Base-by-base conservation (phyloP, 192 early-diverging fungal genomes). In the Chytriomyces sp. region DNA sequence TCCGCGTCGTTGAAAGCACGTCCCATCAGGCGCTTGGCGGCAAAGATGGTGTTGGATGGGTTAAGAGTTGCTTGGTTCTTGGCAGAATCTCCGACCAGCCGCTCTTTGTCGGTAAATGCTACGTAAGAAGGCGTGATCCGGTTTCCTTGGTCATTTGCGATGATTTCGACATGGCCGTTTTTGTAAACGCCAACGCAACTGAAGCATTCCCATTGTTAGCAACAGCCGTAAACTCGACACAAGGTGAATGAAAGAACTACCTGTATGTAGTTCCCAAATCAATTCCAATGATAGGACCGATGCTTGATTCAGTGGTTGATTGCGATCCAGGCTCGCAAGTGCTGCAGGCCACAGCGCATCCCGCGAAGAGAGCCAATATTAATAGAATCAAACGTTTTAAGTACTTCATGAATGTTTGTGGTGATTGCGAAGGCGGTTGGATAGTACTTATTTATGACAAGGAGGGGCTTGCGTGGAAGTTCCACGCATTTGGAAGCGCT, bases 121-220 rank as follows among this genome's bases (percentile, higher is more conserved):
- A 96, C 94, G 80, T 93, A 96, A 60, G 94, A 96, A 22, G 94
- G 93, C 39, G 93, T 96, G 75, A 95, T 95, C 82, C 94, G 93
- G 86, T 92, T 83, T 75, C 94, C 94, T 79, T 95, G 56, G 78
- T 97, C 95, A 89, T 97, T 95, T 64, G 95, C 93, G 76, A 97
- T 94, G 81, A 98, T 96, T 82, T 98, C 96, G 66, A 98, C 95
- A 68, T 89, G 88, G 62, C 91, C 94, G 81, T 96, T 91, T 85
- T 93, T 89, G 85, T 86, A 93, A 57, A 98, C 91, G 76, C 91
- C 94, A 30, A 96, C 94, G 82, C 96, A 96, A 65, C 91, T 93
- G 86, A n/a, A n/a, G n/a, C n/a, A n/a, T n/a, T n/a, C n/a, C n/a
- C n/a, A n/a, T n/a, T n/a, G n/a, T n/a, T n/a, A n/a, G n/a, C n/a